These are phyloP conservation scores for Karstenula rhodostoma DNA, from an alignment of 2,329 filamentous ascomycete genomes.

Conservation along the genomic window DNA sequence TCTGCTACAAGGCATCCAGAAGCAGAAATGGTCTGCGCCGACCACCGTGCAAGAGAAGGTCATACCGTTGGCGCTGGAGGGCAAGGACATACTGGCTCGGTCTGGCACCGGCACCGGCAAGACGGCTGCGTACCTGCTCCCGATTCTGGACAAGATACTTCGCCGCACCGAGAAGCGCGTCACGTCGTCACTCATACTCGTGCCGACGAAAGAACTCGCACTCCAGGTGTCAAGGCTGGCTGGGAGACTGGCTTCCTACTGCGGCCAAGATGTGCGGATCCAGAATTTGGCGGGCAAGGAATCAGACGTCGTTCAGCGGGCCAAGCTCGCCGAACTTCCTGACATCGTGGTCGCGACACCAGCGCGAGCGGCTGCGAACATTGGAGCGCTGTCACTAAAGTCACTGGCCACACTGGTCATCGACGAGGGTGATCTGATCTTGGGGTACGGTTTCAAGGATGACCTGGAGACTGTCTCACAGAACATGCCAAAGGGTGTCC, in stretches of 20 bases:
- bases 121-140: slow-evolving; percentile 93
- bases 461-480: slow-evolving; percentile 83
- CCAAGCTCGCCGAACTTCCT: slow-evolving; percentile 83
- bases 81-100: slow-evolving; percentile 88
- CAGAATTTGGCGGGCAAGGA: slow-evolving; percentile 92
- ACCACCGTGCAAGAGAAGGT: slow-evolving; percentile 89
- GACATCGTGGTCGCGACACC: slow-evolving; percentile 94
- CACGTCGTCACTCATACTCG: slow-evolving; percentile 84
- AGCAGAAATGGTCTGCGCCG: slow-evolving; percentile 83
- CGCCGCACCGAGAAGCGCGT: slow-evolving; percentile 74
- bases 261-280: slow-evolving; percentile 80
- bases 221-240: slow-evolving; percentile 86
- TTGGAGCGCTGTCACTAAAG: slow-evolving; percentile 75
- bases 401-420: slow-evolving; percentile 81
- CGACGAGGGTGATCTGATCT: slow-evolving; percentile 91
- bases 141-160: slow-evolving; percentile 84
- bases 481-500: slow-evolving; percentile 81
- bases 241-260: slow-evolving; percentile 80
- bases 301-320: slow-evolving; percentile 85
- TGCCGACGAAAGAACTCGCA: slow-evolving; percentile 93
- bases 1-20: slow-evolving; percentile 83
- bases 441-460: slow-evolving; percentile 93
- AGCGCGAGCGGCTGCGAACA: slow-evolving; percentile 79
- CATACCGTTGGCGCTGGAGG: slow-evolving; percentile 86
- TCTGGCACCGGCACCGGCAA: slow-evolving; percentile 97